phyloP scores from a whole-genome alignment of 1,139 yeast species.

The Chernovozyma sophiae-reginae region DNA sequence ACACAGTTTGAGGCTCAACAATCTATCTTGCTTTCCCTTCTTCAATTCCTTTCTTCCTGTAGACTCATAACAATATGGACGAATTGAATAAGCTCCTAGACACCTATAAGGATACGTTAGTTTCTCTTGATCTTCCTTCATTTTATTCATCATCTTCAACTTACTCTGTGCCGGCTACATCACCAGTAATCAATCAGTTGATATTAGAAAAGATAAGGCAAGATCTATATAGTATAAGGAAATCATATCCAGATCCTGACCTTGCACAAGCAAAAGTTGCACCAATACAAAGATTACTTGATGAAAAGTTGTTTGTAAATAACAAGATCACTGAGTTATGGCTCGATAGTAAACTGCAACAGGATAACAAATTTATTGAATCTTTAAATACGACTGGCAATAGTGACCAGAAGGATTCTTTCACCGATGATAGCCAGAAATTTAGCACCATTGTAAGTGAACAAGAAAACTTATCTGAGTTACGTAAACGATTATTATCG shows the following conservation, averaged over 20 bases:
- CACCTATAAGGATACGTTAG: conserved; percentile 1
- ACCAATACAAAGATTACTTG: conserved; percentile 4
- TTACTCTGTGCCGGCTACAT: conserved; percentile 1
- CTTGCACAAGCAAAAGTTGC: neutral
- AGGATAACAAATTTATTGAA: conserved; percentile 1
- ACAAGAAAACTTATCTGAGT: conserved; percentile 18
- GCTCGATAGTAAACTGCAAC: neutral
- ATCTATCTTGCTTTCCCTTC: too few relatives aligned
- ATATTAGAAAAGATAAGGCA: conserved; percentile 4
- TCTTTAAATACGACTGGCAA: conserved; percentile 1
- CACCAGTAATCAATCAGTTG: conserved; percentile 5
- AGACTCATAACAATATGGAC: too few relatives aligned
- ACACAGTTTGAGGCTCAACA: too few relatives aligned
- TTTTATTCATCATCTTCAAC: conserved; percentile 1
- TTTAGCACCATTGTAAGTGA: conserved; percentile 6
- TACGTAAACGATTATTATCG: conserved; percentile 26
- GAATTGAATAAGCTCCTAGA: conserved; percentile 1
- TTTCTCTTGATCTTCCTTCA: conserved; percentile 2
- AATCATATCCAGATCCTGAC: neutral
- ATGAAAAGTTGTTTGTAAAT: conserved; percentile 5
- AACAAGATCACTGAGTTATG: neutral
- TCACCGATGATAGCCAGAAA: neutral
- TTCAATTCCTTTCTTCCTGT: too few relatives aligned
- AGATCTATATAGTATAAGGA: conserved; percentile 4
- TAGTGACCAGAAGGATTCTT: conserved; percentile 3